Evolutionary conservation across 495 filamentous ascomycete species (phyloP).

Genomic region (Podospora comata): DNA sequence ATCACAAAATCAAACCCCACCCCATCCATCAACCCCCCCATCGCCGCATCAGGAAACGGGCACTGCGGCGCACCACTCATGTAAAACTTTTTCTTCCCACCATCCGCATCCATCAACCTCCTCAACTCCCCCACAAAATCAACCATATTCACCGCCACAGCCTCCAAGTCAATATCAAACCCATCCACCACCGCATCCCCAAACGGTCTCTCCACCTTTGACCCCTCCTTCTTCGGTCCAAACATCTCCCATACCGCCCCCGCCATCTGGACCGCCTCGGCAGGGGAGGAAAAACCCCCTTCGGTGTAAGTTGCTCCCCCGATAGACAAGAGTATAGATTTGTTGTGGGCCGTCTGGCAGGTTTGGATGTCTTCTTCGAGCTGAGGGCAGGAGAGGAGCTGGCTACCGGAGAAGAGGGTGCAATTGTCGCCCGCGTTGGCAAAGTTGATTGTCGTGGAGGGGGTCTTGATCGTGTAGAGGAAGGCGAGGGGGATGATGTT

Average conservation of each 20-base stretch:
- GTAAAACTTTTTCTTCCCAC: conserved; percentile 52
- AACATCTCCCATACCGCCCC: conserved; percentile 65
- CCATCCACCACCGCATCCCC: conserved; percentile 63
- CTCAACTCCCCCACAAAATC: conserved; percentile 57
- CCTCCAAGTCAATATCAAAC: conserved; percentile 69
- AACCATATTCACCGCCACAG: conserved; percentile 46
- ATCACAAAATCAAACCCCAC: conserved; percentile 62
- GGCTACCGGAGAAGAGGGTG: conserved; percentile 53
- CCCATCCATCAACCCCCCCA: conserved; percentile 54
- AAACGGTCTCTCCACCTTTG: conserved; percentile 47
- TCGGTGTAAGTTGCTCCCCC: conserved; percentile 63
- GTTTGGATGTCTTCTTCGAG: conserved; percentile 61
- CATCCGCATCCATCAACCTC: conserved; percentile 48
- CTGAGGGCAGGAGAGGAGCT: conserved; percentile 58
- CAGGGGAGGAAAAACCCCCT: conserved; percentile 54
- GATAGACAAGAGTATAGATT: conserved; percentile 65
- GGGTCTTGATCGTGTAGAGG: conserved; percentile 53
- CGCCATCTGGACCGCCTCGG: conserved; percentile 55
- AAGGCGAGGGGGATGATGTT: conserved; percentile 61
- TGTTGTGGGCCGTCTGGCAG: conserved; percentile 58
- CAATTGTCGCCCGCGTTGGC: conserved; percentile 57
- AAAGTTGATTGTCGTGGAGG: conserved; percentile 53
- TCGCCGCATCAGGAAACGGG: conserved; percentile 59
- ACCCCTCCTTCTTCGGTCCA: conserved; percentile 40
- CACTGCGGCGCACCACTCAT: conserved; percentile 68